Percentiles rank a stretch among this genome's conserved stretches.
Evolutionary conservation across 495 filamentous ascomycete genomes (phyloP).

Genomic region (Podospora comata): DNA sequence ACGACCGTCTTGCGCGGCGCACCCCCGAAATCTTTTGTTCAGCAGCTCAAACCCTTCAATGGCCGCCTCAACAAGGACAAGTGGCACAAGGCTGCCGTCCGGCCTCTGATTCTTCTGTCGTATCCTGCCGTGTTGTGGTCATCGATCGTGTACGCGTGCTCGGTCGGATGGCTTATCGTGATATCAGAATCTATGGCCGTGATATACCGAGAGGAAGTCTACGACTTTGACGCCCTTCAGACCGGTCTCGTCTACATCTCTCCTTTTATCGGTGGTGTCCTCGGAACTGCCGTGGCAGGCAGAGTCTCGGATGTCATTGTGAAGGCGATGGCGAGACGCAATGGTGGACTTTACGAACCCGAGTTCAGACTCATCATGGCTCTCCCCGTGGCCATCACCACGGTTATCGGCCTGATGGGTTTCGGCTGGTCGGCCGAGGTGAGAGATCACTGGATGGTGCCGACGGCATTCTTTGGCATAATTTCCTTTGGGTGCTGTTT

Average conservation of each 20-base stretch:
- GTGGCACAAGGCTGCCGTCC: slow-evolving; percentile 70
- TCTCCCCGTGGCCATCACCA: slow-evolving; percentile 72
- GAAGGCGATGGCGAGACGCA: slow-evolving; percentile 71
- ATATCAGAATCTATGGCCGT: slow-evolving; percentile 80
- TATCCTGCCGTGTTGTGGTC: slow-evolving; percentile 94
- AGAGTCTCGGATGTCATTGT: slow-evolving; percentile 84
- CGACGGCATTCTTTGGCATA: slow-evolving; percentile 87
- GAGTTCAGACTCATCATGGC: slow-evolving; percentile 95
- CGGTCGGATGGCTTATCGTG: slow-evolving; percentile 92
- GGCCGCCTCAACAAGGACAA: slow-evolving; percentile 73
- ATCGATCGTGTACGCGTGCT: slow-evolving; percentile 77
- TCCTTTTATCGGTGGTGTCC: slow-evolving; percentile 82
- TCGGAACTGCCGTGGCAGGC: slow-evolving; percentile 88
- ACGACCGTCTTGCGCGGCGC: slow-evolving; percentile 56
- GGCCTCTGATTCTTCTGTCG: slow-evolving; percentile 80
- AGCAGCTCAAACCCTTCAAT: slow-evolving; percentile 69
- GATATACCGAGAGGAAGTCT: slow-evolving; percentile 67
- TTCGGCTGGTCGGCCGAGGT: slow-evolving; percentile 85
- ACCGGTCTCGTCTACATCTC: slow-evolving; percentile 87
- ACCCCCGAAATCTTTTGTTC: slow-evolving; percentile 63
- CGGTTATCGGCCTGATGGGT: slow-evolving; percentile 83
- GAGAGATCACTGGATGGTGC: slow-evolving; percentile 81
- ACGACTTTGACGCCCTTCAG: slow-evolving; percentile 75
- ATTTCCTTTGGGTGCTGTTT: slow-evolving; percentile 92
- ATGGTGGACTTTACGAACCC: slow-evolving; percentile 91